A percentile compares a stretch with the other conserved stretches of the same genome.
phyloP scores from a whole-genome alignment of 2,329 filamentous ascomycete species.

The Talaromyces verruculosus region DNA sequence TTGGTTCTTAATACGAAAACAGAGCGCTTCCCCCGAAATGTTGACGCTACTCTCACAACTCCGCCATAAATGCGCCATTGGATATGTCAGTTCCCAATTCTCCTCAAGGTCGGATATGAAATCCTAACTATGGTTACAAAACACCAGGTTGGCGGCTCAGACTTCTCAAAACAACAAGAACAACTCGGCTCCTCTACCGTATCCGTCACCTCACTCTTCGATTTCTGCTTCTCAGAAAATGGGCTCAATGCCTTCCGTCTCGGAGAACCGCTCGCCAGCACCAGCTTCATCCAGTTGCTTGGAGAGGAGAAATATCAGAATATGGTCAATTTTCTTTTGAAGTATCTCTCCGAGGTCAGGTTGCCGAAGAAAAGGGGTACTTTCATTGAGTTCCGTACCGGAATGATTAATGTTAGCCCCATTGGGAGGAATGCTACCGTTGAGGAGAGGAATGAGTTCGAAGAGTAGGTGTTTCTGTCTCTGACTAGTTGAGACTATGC shows the following conservation, averaged over 20 bases:
- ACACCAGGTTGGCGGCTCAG: conserved; percentile 72
- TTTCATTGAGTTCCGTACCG: conserved; percentile 66
- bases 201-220: conserved; percentile 80
- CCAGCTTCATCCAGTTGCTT: conserved; percentile 88
- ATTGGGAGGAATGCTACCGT: conserved; percentile 75
- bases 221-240: conserved; percentile 98
- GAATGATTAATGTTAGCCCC: conserved; percentile 66
- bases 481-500: not conserved
- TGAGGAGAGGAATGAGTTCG: conserved; percentile 77
- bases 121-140: not conserved
- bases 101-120: not conserved
- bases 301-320: conserved; percentile 75
- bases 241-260: conserved; percentile 87
- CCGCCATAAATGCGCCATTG: conserved; percentile 84
- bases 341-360: conserved; percentile 62
- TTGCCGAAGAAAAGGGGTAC: conserved; percentile 65
- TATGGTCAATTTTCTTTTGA: conserved; percentile 59
- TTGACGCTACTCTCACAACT: conserved; percentile 74
- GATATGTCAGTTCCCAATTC: conserved; percentile 58
- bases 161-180: conserved; percentile 92
- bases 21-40: conserved; percentile 77
- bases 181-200: conserved; percentile 73
- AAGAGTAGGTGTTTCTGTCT: conserved; percentile 49
- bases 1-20: conserved; percentile 14
- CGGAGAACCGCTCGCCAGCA: conserved; percentile 71